Evolutionary conservation across 805 yeast genomes (phyloP), one percentile per base, ranked within the genome.

Genomic region (Metschnikowia matae): DNA sequence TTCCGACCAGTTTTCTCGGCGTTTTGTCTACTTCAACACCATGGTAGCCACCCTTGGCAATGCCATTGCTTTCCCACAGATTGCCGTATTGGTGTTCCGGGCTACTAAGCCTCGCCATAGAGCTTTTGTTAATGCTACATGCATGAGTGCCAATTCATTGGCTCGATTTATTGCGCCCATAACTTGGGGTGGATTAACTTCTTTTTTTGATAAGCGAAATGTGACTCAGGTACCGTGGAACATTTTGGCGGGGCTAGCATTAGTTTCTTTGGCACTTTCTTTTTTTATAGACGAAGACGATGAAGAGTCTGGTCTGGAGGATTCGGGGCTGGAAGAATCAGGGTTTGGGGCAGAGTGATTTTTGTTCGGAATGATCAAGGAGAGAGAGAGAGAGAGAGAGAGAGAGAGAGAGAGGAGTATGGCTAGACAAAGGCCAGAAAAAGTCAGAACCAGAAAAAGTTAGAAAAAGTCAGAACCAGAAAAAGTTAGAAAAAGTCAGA

Each of bases 161-260:
- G 84, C 86, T 0, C 66, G 87, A 55, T 81, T 78, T 48, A 41
- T 77, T 0, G 87, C 82, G 3, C 88, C 87, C 0, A 60, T 81
- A 6, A 32, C 69, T 1, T 81, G 84, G 83, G 87, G 87, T 4
- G 66, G 58, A 26, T 51, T 72, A 29, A 69, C 71, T 54, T 61
- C 74, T 2, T 58, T 55, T 26, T 61, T 60, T 20, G 71, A 70
- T 47, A 50, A 51, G 11, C 50, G 57, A 11, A 54, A 60, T 4
- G 47, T 61, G 17, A 70, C 65, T 2, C 62, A 65, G 33, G 42
- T 68, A 6, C 59, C 72, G 1, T 71, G 77, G 77, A 59, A 57
- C 40, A 21, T 64, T 10, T 58, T 71, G 46, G 61, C 64, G 0
- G 38, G 56, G n/a, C 44, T 71, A 2, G 58, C 68, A 3, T 18